A percentile compares a stretch with the other conserved stretches of the same genome.
These are phyloP conservation scores for Botrytis paeoniae DNA, from an alignment of 2,329 filamentous ascomycete genomes.

Conservation along the genomic window DNA sequence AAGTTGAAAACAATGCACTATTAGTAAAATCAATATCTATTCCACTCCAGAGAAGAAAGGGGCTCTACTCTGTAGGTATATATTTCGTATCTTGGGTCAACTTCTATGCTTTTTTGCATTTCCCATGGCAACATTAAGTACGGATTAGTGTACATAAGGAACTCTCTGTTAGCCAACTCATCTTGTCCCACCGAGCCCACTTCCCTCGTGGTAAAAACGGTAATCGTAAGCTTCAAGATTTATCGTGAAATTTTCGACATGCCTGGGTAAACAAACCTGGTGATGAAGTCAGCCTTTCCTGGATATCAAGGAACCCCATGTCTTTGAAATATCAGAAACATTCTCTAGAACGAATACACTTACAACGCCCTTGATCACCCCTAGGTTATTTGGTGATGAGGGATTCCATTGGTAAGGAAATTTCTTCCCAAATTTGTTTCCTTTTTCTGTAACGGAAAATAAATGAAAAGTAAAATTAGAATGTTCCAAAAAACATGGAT, in stretches of 20 bases:
- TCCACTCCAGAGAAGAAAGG: neutral
- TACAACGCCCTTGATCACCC: neutral
- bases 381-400: neutral
- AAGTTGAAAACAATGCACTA: neutral
- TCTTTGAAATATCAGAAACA: neutral
- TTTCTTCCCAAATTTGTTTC: neutral
- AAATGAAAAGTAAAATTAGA: slow-evolving; percentile 3
- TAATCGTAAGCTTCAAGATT: neutral
- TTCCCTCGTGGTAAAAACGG: neutral
- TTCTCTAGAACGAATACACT: neutral
- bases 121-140: neutral
- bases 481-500: slow-evolving; percentile 3
- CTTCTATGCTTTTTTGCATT: neutral
- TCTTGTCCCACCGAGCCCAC: neutral
- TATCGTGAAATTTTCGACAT: neutral
- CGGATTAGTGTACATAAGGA: neutral
- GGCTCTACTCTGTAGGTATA: neutral
- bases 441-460: slow-evolving; percentile 2
- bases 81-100: neutral
- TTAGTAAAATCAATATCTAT: neutral
- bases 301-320: neutral
- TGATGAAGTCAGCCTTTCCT: slow-evolving; percentile 11
- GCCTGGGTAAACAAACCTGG: neutral
- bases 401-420: neutral
- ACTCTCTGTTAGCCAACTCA: neutral